Base-by-base conservation (phyloP, 306 rosid species). In the Medicago arabica region DNA sequence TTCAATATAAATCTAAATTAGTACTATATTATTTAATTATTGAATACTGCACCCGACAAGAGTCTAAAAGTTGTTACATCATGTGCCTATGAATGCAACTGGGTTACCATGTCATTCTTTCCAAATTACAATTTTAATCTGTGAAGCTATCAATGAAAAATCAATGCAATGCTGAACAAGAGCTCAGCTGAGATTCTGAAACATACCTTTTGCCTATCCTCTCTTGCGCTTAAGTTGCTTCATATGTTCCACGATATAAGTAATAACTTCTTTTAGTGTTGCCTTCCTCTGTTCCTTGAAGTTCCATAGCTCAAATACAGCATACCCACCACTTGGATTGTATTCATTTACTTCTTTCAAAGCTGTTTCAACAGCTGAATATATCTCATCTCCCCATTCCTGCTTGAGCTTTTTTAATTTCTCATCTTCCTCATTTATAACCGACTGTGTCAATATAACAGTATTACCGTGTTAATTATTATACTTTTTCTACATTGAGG, bases 241-340 rank as follows among this genome's bases (percentile, higher is more conserved):
- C 68, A 90, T 85, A 5, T 69, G 86, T 28, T 72, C 75, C 72
- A 89, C 47, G 25, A 85, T 82, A 65, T 81, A 89, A 75, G 69
- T 55, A 21, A 92, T 85, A 13, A 90, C 97, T 86, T 95, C 99
- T 88, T 92, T 95, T 75, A 92, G 41, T 12, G 97, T 92, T 16
- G 99, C 99, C 81, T 92, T 90, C 83, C 97, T 88, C 0, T 81
- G 83, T 68, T 90, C 97, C 80, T 92, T 92, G 75, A 75, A 80
- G 79, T 89, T 95, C 97, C 97, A 95, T 34, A 92, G 89, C 77
- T 92, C 99, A 2, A 60, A n/a, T 13, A 88, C 83, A 28, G 76
- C 54, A 39, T 95, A 95, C 18, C 97, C 59, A 21, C 97, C 99
- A 8, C 99, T 95, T 67, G 97, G 64, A 82, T 95, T 92, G 74